Percentiles rank a stretch among this genome's conserved stretches.
phyloP scores from a whole-genome alignment of 208 protist species.

The Leptomonas pyrrhocoris region DNA sequence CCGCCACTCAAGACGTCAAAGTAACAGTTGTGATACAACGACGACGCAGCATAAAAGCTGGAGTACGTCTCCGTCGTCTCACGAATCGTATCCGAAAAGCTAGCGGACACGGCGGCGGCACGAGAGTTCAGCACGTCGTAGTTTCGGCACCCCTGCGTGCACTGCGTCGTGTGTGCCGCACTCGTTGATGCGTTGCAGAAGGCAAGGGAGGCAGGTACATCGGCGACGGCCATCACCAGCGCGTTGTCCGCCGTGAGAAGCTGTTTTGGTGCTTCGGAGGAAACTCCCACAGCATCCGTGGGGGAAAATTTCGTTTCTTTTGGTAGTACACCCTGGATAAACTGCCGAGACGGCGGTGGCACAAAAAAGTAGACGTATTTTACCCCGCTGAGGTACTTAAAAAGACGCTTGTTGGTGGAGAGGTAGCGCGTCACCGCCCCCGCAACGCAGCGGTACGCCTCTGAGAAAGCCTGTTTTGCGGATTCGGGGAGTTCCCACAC shows the following conservation, averaged over 20 bases:
- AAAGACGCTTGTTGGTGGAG: slow-evolving; percentile 2
- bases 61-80: background rate
- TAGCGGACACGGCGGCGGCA: background rate
- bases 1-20: slow-evolving; percentile 1
- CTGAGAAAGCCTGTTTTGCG: background rate
- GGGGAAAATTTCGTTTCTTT: too few relatives aligned
- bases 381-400: slow-evolving; percentile 15
- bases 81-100: background rate
- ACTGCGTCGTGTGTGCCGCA: background rate
- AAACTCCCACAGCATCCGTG: background rate
- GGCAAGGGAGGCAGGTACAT: background rate
- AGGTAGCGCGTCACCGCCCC: slow-evolving; percentile 29
- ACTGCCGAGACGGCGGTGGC: slow-evolving; percentile 8
- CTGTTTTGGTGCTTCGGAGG: background rate
- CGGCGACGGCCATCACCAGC: background rate
- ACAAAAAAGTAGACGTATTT: background rate
- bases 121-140: background rate
- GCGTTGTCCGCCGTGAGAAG: background rate
- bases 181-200: background rate
- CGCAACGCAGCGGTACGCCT: background rate
- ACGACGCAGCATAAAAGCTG: background rate
- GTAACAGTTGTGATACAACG: slow-evolving; percentile 14
- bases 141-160: background rate
- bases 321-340: background rate
- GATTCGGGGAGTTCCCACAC: slow-evolving; percentile 2